Conservation (phyloP, 1,139 yeast species). For the Kluyveromyces marxianus region DNA sequence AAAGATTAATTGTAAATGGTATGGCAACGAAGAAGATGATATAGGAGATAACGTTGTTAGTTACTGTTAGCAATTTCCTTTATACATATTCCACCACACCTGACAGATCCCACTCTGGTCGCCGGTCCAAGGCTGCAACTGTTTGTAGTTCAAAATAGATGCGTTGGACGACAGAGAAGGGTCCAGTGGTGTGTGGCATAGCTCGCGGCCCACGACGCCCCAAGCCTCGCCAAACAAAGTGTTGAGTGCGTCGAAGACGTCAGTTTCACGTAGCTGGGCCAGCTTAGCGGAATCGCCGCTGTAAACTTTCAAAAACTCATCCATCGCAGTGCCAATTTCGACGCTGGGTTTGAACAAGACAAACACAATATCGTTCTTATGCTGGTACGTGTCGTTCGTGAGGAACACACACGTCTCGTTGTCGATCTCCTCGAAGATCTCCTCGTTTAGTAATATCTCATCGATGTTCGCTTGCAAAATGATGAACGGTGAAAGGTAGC, state of each 20-base stretch:
- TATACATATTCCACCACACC: slow-evolving; percentile 3
- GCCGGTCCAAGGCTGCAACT: slow-evolving; percentile 20
- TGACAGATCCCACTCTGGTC: not conserved
- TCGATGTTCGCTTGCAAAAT: slow-evolving; percentile 25
- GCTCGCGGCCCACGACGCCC: slow-evolving; percentile 17
- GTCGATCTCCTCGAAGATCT: slow-evolving; percentile 22
- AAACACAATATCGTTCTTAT: slow-evolving; percentile 13
- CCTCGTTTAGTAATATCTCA: slow-evolving; percentile 22
- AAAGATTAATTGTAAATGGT: no score
- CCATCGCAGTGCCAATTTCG: slow-evolving; percentile 29
- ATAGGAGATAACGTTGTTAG: no score
- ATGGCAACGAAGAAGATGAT: no score
- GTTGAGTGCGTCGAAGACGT: slow-evolving; percentile 20
- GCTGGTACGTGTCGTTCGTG: slow-evolving; percentile 10
- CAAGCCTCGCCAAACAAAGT: slow-evolving; percentile 27
- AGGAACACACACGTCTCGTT: slow-evolving; percentile 20
- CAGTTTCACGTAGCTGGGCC: slow-evolving; percentile 13
- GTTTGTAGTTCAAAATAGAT: slow-evolving; percentile 17
- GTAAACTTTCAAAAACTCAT: slow-evolving; percentile 28
- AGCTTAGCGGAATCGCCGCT: slow-evolving; percentile 16
- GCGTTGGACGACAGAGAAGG: not conserved
- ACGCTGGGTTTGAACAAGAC: slow-evolving; percentile 24
- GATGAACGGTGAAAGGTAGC: slow-evolving; percentile 27
- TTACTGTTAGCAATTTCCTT: not conserved
- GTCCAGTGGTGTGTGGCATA: slow-evolving; percentile 6